Conservation (phyloP, 805 yeast genomes). For the Kazachstania kunashirensis region DNA sequence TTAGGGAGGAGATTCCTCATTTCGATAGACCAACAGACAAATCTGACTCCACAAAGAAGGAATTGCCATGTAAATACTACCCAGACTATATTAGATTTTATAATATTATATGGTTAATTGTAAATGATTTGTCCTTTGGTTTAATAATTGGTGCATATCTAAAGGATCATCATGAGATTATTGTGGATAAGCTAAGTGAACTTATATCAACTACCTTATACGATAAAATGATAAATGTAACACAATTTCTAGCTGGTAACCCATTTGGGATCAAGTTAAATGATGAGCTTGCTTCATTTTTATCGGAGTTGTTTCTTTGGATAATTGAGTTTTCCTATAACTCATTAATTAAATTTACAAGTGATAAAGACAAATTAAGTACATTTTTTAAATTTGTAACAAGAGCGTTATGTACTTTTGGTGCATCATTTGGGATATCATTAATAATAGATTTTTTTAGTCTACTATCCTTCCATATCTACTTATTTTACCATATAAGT, state of each 20-base stretch:
- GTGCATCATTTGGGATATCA: constrained; percentile 64
- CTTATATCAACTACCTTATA: constrained; percentile 24
- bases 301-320: constrained; percentile 85
- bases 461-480: constrained; percentile 58
- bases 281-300: constrained; percentile 70
- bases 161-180: constrained; percentile 30
- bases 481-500: constrained; percentile 67
- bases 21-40: constrained; percentile 9
- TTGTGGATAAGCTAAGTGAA: constrained; percentile 31
- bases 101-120: constrained; percentile 79
- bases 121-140: constrained; percentile 77
- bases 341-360: constrained; percentile 17
- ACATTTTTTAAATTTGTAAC: constrained; percentile 26
- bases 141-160: constrained; percentile 43
- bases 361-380: constrained; percentile 21
- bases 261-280: constrained; percentile 94
- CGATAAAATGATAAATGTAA: constrained; percentile 37
- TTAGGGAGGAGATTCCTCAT: constrained; percentile 11
- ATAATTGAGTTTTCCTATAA: constrained; percentile 58
- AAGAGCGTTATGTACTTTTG: constrained; percentile 40
- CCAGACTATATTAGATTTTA: constrained; percentile 68
- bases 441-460: constrained; percentile 54
- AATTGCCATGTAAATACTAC: constrained; percentile 37
- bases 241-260: constrained; percentile 71
- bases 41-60: constrained; percentile 10